Percentiles rank a stretch among this genome's conserved stretches.
phyloP scores from a whole-genome alignment of 75 land plant genomes.

The Pinus tabuliformis region DNA sequence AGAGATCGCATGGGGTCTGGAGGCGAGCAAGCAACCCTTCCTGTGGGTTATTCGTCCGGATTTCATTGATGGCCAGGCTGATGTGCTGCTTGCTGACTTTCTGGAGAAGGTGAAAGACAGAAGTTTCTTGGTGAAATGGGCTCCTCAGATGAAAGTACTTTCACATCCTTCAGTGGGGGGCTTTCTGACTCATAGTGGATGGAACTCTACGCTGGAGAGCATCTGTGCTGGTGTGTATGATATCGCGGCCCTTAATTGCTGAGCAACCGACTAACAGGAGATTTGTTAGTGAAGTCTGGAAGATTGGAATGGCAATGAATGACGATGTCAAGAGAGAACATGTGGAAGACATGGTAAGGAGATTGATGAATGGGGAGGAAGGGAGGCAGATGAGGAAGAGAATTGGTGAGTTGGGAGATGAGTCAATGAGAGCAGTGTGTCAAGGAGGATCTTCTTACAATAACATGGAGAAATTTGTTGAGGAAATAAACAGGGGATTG shows the following conservation, averaged over 20 bases:
- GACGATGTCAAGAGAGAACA: neutral
- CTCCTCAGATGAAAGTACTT: neutral
- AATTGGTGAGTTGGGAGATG: neutral
- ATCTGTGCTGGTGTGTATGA: slow-evolving; percentile 10
- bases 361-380: neutral
- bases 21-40: slow-evolving; percentile 15
- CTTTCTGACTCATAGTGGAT: slow-evolving; percentile 14
- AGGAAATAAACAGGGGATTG: neutral
- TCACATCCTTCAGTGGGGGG: slow-evolving; percentile 12
- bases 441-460: no score
- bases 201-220: slow-evolving; percentile 18
- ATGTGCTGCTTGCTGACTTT: neutral
- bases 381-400: neutral
- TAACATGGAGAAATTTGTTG: neutral
- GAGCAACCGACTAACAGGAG: neutral
- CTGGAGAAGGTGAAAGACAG: slow-evolving; percentile 1
- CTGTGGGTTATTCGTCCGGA: slow-evolving; percentile 39
- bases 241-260: neutral
- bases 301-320: neutral
- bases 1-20: slow-evolving; percentile 30
- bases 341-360: neutral
- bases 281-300: neutral
- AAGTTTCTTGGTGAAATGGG: neutral
- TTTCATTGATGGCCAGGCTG: neutral
- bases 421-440: neutral